phyloP scores from a whole-genome alignment of 192 early-diverging fungal species.

The Physocladia obscura region DNA sequence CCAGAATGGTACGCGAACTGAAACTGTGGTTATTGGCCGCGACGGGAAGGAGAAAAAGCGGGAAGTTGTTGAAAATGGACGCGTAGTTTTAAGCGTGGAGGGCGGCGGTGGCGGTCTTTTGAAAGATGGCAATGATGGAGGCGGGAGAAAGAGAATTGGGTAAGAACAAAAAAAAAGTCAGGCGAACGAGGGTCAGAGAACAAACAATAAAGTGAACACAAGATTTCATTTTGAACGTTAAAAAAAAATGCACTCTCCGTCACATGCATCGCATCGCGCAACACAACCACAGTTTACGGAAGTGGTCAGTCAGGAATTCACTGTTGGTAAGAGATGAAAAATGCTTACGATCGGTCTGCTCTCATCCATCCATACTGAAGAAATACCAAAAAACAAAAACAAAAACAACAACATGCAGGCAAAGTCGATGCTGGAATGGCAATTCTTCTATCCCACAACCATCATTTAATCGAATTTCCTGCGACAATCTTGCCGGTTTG shows the following conservation, averaged over 20 bases:
- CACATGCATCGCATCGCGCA: background rate
- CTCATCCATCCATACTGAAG: background rate
- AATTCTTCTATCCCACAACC: conserved; percentile 92
- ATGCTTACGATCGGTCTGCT: background rate
- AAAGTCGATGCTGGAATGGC: conserved; percentile 80
- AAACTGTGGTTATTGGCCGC: conserved; percentile 14
- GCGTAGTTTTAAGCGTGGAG: conserved; percentile 3
- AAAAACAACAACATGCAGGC: too few relatives aligned
- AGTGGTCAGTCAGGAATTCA: conserved; percentile 32
- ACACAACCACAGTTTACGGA: conserved; percentile 18
- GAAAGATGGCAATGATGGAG: background rate
- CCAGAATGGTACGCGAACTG: conserved; percentile 16
- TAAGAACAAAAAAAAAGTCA: background rate
- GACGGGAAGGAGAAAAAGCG: conserved; percentile 28
- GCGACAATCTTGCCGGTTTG: conserved; percentile 87
- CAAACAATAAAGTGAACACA: too few relatives aligned
- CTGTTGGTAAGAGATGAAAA: conserved; percentile 18
- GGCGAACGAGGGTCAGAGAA: background rate
- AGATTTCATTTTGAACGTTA: too few relatives aligned
- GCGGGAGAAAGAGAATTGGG: background rate
- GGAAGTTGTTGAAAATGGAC: conserved; percentile 24
- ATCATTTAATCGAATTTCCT: conserved; percentile 98
- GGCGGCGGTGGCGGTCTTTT: background rate
- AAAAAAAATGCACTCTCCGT: too few relatives aligned
- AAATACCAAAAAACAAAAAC: background rate